Evolutionary conservation across 1,139 yeast genomes (phyloP), one percentile per base, ranked within the genome.

Genomic region (Nadsonia starkeyi-henricii): DNA sequence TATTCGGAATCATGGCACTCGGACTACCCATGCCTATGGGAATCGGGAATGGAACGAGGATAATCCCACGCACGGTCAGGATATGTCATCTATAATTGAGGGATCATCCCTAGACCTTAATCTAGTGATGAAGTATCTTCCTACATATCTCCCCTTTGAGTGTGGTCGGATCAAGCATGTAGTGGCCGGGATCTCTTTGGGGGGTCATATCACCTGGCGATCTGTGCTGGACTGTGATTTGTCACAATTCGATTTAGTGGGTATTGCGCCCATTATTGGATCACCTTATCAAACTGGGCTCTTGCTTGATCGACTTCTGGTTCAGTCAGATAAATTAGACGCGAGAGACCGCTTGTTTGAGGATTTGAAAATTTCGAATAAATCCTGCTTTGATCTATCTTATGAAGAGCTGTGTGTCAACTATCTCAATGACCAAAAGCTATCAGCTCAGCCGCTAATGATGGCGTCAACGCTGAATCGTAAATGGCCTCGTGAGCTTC

Each of bases 121-220:
- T 53, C 56, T 69, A 37, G 60, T 78, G 39, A 70, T 74, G 56
- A 74, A 72, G 49, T 73, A 66, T 53, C 60, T 79, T 23, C 81
- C 81, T 1, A 52, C 63, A 21, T 69, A 69, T 52, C 64, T 75
- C 45, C 64, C 65, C 1, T 62, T 67, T 44, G 44, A 42, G 23
- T 48, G 50, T 1, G 58, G 59, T 33, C 55, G 59, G 23, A 65
- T 61, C 52, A 57, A 58, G 46, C 72, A 71, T 55, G 65, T 72
- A 30, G 61, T 77, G 23, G 59, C 72, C 33, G 86, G 86, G 2
- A 70, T 70, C 47, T 78, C 85, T 0, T 65, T 78, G 53, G 85
- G 86, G 1, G 86, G 77, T 0, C 84, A 80, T 60, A 64, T 73
- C 12, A 66, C 73, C 23, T 74, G 77, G 61, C 62, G 80, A 28